These are phyloP conservation scores for Saccharomyces hybrid DNA, from an alignment of 1,139 yeast genomes.

Conservation along the genomic window DNA sequence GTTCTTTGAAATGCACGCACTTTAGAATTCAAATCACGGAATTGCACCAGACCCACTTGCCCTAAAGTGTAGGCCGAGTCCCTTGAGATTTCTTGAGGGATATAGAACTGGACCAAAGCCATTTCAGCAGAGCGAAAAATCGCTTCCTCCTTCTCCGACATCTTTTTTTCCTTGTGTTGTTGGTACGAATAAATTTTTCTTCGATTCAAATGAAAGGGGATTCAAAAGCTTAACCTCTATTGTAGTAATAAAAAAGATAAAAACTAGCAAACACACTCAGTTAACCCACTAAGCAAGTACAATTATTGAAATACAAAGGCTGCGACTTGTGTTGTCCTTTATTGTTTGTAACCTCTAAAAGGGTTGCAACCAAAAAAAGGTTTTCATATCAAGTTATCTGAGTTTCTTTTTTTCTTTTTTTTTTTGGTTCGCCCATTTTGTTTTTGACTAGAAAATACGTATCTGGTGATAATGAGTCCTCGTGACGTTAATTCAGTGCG, in stretches of 20 bases:
- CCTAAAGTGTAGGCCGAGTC: slow-evolving; percentile 82
- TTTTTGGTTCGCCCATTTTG: neutral
- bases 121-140: slow-evolving; percentile 89
- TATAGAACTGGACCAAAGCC: slow-evolving; percentile 84
- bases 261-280: neutral
- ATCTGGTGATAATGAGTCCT: neutral
- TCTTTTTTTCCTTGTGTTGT: neutral
- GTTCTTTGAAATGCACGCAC: slow-evolving; percentile 81
- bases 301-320: neutral
- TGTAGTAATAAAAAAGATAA: neutral
- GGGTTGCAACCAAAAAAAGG: neutral
- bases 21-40: slow-evolving; percentile 76
- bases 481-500: neutral
- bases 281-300: neutral
- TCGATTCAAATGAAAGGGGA: neutral
- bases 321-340: neutral
- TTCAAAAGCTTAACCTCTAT: neutral
- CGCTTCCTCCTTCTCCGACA: slow-evolving; percentile 46
- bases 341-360: neutral
- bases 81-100: slow-evolving; percentile 85
- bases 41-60: slow-evolving; percentile 73
- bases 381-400: neutral
- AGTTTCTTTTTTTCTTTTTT: neutral
- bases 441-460: neutral
- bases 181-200: neutral